Percentiles rank a stretch among this genome's conserved stretches.
phyloP scores from a whole-genome alignment of 2,329 filamentous ascomycete species.

The Arthrocladium fulminans region DNA sequence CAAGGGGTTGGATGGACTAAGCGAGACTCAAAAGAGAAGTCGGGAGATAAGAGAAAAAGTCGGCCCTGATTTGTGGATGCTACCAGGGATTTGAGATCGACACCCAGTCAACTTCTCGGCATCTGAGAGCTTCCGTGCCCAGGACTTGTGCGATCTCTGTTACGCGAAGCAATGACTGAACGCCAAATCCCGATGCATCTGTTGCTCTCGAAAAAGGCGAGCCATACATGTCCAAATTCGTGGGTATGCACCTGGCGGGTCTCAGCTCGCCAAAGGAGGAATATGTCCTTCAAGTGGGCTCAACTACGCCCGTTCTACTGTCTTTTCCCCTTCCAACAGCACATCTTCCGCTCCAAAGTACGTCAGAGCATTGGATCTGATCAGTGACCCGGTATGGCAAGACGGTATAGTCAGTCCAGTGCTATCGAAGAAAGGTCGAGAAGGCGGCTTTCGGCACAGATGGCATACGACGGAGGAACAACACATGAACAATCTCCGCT shows the following conservation, averaged over 20 bases:
- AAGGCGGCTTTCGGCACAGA: not conserved
- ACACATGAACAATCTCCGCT: conserved; percentile 38
- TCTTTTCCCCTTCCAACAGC: not conserved
- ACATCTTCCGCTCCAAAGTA: not conserved
- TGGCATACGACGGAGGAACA: conserved; percentile 4
- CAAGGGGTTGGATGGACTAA: not conserved
- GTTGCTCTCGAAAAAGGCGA: not conserved
- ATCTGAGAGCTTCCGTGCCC: not conserved
- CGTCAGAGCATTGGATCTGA: no score
- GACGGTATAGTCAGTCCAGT: not conserved
- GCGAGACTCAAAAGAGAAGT: not conserved
- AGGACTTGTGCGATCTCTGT: not conserved
- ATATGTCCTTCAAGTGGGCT: not conserved
- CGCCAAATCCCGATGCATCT: not conserved
- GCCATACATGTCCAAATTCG: not conserved
- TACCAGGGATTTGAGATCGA: not conserved
- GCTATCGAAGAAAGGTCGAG: not conserved
- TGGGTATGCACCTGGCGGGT: not conserved
- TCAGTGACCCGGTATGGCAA: not conserved
- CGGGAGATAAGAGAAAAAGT: not conserved
- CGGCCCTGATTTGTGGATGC: not conserved
- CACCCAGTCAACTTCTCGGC: conserved; percentile 1
- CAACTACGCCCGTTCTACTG: not conserved
- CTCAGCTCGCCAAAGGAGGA: not conserved
- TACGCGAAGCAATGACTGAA: conserved; percentile 1